A percentile compares a stretch with the other conserved stretches of the same genome.
Conservation (phyloP, 2,329 filamentous ascomycete genomes). For the Cladophialophora bantiana region DNA sequence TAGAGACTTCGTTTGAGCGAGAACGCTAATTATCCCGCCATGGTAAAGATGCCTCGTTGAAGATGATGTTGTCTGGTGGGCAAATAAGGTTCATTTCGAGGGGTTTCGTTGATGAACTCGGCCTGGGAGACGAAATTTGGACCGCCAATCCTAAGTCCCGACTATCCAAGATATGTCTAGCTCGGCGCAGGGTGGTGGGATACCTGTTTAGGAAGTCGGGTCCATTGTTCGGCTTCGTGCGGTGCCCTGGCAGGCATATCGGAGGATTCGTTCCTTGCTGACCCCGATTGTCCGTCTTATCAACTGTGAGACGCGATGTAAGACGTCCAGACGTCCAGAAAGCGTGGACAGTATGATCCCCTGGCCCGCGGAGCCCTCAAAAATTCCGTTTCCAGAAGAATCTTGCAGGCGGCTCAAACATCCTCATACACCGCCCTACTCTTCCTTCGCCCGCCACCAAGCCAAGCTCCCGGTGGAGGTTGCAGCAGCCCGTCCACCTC, state of each 20-base stretch:
- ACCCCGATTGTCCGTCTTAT: neutral
- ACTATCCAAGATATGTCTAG: neutral
- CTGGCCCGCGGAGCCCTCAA: neutral
- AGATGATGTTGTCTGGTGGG: neutral
- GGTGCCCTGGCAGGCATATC: neutral
- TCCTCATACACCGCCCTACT: conserved; percentile 27
- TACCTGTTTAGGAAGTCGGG: neutral
- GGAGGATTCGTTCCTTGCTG: neutral
- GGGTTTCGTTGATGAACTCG: neutral
- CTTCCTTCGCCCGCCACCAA: conserved; percentile 33
- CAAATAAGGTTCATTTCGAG: neutral
- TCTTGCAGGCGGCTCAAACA: conserved; percentile 19
- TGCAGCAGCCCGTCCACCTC: conserved; percentile 37
- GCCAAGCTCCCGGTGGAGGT: conserved; percentile 37
- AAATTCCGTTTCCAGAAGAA: neutral
- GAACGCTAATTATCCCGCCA: too few relatives aligned
- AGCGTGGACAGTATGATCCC: neutral
- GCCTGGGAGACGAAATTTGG: neutral
- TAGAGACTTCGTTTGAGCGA: too few relatives aligned
- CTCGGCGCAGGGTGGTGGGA: neutral
- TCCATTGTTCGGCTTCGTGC: neutral
- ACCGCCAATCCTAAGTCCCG: neutral
- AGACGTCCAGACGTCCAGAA: conserved; percentile 12
- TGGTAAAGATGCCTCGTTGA: neutral
- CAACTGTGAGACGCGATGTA: conserved; percentile 2